Evolutionary conservation across 805 yeast genomes (phyloP).

Genomic region (Kodamaea fukazawae): DNA sequence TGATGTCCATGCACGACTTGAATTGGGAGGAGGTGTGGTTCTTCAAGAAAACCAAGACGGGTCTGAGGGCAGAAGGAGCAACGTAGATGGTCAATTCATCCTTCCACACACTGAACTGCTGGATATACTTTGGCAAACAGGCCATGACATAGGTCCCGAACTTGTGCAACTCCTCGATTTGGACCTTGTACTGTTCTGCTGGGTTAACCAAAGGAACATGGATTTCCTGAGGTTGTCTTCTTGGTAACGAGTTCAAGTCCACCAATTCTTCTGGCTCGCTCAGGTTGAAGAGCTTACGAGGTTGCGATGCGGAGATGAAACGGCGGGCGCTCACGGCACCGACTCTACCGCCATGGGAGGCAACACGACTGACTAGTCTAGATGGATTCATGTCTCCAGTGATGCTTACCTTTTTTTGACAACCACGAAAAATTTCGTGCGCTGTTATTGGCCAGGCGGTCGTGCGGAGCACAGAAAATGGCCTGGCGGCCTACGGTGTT

Average conservation of each 20-base stretch:
- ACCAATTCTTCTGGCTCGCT: slow-evolving; percentile 24
- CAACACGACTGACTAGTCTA: slow-evolving; percentile 3
- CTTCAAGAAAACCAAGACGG: slow-evolving; percentile 65
- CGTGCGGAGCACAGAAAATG: too few species aligned
- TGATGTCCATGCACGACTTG: slow-evolving; percentile 74
- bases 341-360: slow-evolving; percentile 8
- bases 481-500: too few species aligned
- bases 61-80: slow-evolving; percentile 72
- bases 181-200: slow-evolving; percentile 67
- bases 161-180: slow-evolving; percentile 68
- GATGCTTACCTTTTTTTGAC: slow-evolving; percentile 2
- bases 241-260: slow-evolving; percentile 36
- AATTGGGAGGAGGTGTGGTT: slow-evolving; percentile 81
- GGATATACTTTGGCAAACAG: slow-evolving; percentile 76
- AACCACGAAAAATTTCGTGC: slow-evolving; percentile 4
- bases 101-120: slow-evolving; percentile 86
- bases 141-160: slow-evolving; percentile 79
- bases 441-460: slow-evolving; percentile 4
- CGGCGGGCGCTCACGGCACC: slow-evolving; percentile 34
- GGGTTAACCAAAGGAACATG: slow-evolving; percentile 65
- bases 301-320: slow-evolving; percentile 5
- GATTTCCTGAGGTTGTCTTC: slow-evolving; percentile 31
- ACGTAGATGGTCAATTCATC: slow-evolving; percentile 77
- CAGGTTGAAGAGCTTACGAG: slow-evolving; percentile 13
- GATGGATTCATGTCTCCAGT: slow-evolving; percentile 7